Evolutionary conservation across 345 rosid species (phyloP), one percentile per base, ranked within the genome.

Genomic region (Pistacia atlantica): DNA sequence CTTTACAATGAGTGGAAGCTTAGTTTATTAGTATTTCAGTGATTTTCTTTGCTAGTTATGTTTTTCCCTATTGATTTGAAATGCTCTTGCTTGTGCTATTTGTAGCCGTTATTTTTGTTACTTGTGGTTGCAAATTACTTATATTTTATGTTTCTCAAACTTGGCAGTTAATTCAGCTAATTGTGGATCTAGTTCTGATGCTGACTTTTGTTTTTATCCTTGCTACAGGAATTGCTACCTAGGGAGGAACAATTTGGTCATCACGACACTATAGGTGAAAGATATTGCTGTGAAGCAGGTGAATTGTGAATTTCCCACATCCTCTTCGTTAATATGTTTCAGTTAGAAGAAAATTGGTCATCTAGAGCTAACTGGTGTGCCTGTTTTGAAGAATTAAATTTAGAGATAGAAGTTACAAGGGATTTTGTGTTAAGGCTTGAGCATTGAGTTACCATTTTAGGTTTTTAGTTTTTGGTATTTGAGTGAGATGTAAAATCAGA

Each of bases 401-500:
- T 84, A 86, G 87, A 71, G 77, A 80, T 81, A 86, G 86, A 80
- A 80, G 83, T 79, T 75, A 81, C 72, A 81, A 83, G 77, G 87
- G 85, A 79, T 89, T 82, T 88, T 80, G 85, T 89, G 91, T 89
- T 62, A 60, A 83, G 86, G 88, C 74, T 89, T 86, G 89, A 84
- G 83, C 84, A 62, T 85, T 80, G 86, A 84, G 85, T 79, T 85
- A 75, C 83, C 76, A 25, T 55, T 73, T 75, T 81, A 76, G 83
- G 80, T 66, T 82, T 80, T 75, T 70, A 49, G 69, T 74, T 82
- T 78, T 77, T 67, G 84, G 75, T 77, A 74, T 76, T 81, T 77
- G 91, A 87, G 92, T 88, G 93, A 89, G 86, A 86, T 91, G 93
- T 89, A 88, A 88, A 86, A 90, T 88, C 90, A 78, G 90, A 82